Conservation (phyloP, 2,329 filamentous ascomycete genomes). For the Herpotrichia juniperi region DNA sequence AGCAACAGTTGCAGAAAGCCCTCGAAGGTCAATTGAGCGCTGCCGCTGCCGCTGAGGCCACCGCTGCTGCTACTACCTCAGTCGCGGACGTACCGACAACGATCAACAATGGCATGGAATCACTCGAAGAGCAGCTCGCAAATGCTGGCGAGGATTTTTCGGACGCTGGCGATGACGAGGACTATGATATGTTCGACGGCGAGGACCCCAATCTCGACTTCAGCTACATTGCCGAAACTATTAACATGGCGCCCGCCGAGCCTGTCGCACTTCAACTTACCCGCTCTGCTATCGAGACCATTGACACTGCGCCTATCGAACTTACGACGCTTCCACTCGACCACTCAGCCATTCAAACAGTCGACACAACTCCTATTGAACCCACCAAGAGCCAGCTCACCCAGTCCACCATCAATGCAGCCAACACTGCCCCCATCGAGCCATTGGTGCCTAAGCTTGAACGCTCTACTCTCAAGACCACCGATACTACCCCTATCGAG, state of each 20-base stretch:
- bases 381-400: background rate
- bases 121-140: conserved; percentile 1
- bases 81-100: background rate
- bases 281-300: background rate
- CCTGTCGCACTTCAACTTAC: background rate
- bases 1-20: conserved; percentile 7
- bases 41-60: background rate
- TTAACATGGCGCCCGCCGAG: background rate
- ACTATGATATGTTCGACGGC: background rate
- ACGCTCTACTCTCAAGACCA: background rate
- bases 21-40: background rate
- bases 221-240: background rate
- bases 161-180: background rate
- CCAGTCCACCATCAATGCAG: conserved; percentile 1
- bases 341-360: background rate
- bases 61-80: background rate
- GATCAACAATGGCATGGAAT: background rate
- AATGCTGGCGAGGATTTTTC: background rate
- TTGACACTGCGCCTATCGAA: background rate
- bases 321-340: background rate
- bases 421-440: background rate
- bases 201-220: conserved; percentile 1
- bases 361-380: background rate
- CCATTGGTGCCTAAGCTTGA: background rate
- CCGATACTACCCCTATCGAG: conserved; percentile 3